Base-by-base conservation (phyloP, 805 yeast species). In the Yamadazyma takamatsuzukensis region DNA sequence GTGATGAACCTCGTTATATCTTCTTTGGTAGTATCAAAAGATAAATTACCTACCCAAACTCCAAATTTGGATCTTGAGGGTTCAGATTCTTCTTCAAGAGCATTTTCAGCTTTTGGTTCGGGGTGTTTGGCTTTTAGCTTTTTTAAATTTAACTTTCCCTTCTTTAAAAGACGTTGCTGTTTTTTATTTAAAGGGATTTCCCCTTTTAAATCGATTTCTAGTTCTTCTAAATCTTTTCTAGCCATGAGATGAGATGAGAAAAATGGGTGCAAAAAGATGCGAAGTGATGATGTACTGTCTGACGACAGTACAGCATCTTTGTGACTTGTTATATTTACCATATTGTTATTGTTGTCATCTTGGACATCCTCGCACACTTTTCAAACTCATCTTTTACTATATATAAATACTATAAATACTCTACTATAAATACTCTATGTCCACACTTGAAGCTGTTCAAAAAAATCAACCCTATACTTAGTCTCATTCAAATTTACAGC, bases 31-130 rank as follows among this genome's bases (percentile, higher is more conserved):
- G 96, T 86, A 32, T 85, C 93, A 49, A 82, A 93, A 0, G 96
- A 72, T 42, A 93, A 61, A 54, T 93, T 93, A 26, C 98, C 98
- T 29, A 93, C 75, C 98, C 98, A 93, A 21, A 88, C 93, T 27
- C 94, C 94, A 48, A 62, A 74, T 34, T 71, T 75, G 4, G 80
- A 71, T 50, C 68, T 68, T 32, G 64, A 64, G 2, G 56, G 37
- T 18, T 44, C 41, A 18, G 51, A 60, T 27, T 54, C 53, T 21
- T 53, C 59, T 33, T 58, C 59, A 17, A 50, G 48, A 3, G 56
- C 46, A 6, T 45, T 37, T 15, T 49, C 58, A 25, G 78, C 73
- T 37, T 65, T 61, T 33, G 61, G 60, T 5, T 56, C 50, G 9
- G 66, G 65, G 36, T 60, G 48, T 32, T 65, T 62, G 37, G 51